These are phyloP conservation scores for Chlamydomonas incerta DNA, from an alignment of 139 green algal genomes.

Conservation along the genomic window DNA sequence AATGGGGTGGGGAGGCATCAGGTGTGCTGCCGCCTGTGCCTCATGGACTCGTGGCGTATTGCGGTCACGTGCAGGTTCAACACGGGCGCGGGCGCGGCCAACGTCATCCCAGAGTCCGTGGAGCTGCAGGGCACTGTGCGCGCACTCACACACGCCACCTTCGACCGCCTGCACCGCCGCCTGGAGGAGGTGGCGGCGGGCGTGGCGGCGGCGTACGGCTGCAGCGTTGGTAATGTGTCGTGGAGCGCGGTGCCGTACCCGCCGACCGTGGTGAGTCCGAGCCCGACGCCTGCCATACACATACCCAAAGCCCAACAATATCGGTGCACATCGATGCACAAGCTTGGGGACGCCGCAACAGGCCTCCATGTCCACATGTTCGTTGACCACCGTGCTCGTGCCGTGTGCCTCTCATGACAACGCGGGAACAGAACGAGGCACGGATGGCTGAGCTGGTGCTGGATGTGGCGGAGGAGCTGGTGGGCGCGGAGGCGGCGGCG, in stretches of 20 bases:
- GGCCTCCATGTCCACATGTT: no score
- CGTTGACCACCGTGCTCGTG: no score
- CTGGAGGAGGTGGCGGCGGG: slow-evolving; percentile 56
- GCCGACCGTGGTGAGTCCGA: slow-evolving; percentile 79
- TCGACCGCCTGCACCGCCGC: slow-evolving; percentile 49
- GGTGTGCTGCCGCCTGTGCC: no score
- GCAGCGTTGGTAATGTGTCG: slow-evolving; percentile 66
- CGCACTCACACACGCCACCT: slow-evolving; percentile 51
- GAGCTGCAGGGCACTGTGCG: slow-evolving; percentile 75
- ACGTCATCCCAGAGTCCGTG: slow-evolving; percentile 87
- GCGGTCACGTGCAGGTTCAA: slow-evolving; percentile 72
- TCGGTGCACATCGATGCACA: no score
- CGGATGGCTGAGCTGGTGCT: not conserved
- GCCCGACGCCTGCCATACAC: no score
- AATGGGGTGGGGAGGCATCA: no score
- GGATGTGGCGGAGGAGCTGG: not conserved
- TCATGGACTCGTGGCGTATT: no score
- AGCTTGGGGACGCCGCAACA: no score
- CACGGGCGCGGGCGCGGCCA: slow-evolving; percentile 75
- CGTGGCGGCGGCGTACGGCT: slow-evolving; percentile 66
- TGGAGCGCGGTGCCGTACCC: slow-evolving; percentile 84
- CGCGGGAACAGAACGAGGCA: not conserved
- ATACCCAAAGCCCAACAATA: no score
- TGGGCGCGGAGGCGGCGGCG: not conserved
- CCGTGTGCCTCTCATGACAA: no score